These are phyloP conservation scores for Chlamydomonas eustigma DNA, from an alignment of 139 green algal genomes.

Conservation along the genomic window DNA sequence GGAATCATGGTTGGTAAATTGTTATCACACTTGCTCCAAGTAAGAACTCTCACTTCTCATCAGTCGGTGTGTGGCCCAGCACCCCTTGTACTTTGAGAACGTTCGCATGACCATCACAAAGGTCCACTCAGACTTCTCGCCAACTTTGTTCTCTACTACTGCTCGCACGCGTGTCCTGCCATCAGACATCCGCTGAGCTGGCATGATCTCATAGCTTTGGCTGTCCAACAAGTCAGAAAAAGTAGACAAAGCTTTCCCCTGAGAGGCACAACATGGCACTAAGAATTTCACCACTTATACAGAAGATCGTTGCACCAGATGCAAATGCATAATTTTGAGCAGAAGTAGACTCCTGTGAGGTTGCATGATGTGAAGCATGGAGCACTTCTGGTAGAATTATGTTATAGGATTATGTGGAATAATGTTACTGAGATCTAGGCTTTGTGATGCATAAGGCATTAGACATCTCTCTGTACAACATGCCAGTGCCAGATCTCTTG, in stretches of 20 bases:
- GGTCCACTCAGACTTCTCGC: conserved; percentile 11
- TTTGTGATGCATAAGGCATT: no score
- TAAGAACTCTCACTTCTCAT: conserved; percentile 17
- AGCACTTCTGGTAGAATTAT: no score
- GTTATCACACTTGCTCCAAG: conserved; percentile 5
- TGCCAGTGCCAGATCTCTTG: no score
- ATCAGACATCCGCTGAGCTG: background rate
- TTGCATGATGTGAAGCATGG: no score
- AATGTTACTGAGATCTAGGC: no score
- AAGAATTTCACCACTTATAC: no score
- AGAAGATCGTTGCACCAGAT: no score
- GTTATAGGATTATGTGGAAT: no score
- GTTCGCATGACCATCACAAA: conserved; percentile 38
- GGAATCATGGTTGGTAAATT: no score
- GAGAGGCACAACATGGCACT: background rate
- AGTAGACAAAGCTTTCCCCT: conserved; percentile 21
- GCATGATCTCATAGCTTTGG: conserved; percentile 17
- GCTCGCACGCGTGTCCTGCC: conserved; percentile 14
- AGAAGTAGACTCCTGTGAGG: no score
- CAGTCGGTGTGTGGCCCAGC: conserved; percentile 25
- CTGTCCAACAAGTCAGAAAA: conserved; percentile 23
- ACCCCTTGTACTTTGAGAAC: conserved; percentile 34
- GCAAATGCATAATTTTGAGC: no score
- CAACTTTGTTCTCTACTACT: conserved; percentile 16
- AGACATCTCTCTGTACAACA: no score